phyloP scores from a whole-genome alignment of 306 rosid species.

The Hippophae gyantsensis region DNA sequence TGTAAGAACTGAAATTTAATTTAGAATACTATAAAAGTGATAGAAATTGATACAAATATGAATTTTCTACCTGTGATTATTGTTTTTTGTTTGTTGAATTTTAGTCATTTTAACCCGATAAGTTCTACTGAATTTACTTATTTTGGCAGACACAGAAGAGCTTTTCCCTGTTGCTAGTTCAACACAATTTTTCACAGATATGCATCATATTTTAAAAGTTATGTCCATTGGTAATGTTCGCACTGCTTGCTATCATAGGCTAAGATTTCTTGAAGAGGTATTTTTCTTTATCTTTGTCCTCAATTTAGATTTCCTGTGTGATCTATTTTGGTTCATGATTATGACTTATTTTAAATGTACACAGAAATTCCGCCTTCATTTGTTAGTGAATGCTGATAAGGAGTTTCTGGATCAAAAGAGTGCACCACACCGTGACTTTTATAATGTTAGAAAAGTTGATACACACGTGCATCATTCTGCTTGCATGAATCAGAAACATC shows the following conservation, averaged over 20 bases:
- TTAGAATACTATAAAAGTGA: constrained; percentile 1
- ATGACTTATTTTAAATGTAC: constrained; percentile 24
- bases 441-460: constrained; percentile 78
- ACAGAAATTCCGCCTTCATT: constrained; percentile 89
- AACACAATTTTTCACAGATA: constrained; percentile 67
- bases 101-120: constrained; percentile 7
- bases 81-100: not conserved
- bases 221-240: constrained; percentile 71
- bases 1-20: constrained; percentile 28
- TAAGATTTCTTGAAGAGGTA: constrained; percentile 83
- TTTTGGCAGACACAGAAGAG: constrained; percentile 47
- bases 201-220: constrained; percentile 65
- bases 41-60: not conserved
- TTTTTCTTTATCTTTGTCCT: constrained; percentile 16
- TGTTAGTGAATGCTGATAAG: constrained; percentile 52
- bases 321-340: constrained; percentile 14
- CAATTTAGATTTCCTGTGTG: constrained; percentile 4
- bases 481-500: constrained; percentile 95
- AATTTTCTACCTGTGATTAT: not conserved
- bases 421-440: constrained; percentile 88
- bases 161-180: constrained; percentile 71
- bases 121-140: constrained; percentile 11
- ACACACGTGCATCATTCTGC: constrained; percentile 93
- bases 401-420: constrained; percentile 72
- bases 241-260: constrained; percentile 69